Base-by-base conservation (phyloP, 768 basidiomycete genomes). In the Xanthoconium purpureum region DNA sequence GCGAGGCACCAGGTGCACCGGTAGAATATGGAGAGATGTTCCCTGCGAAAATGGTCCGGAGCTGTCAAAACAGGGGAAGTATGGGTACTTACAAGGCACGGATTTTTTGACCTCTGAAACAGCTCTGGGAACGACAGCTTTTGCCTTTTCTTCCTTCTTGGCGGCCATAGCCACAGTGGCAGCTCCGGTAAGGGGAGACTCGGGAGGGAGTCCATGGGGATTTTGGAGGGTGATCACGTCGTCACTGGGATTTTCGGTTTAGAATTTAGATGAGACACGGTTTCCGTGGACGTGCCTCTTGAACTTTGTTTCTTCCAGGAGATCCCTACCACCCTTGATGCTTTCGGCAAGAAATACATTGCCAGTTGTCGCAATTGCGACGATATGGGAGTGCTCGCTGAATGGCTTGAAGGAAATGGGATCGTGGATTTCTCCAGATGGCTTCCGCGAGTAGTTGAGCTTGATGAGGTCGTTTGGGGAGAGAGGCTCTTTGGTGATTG, bases 331-430 rank as follows among this genome's bases (percentile, higher is more conserved):
- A 20, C 87, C 89, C 66, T 87, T 92, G 56, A 94, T 77, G 63
- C 94, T 96, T 46, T 98, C 97, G 9, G 89, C 88, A 17, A 95
- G 79, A 71, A 90, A 98, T 14, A 98, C 94, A 68, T 97, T 97
- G 15, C 94, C 94, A 1, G 93, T 94, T 0, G 85, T 88, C 7
- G 87, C 86, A 62, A 97, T 85, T 40, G 91, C 90, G 37, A 94
- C 91, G 53, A 99, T 91, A 67, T 98, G 91, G 1, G 96, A 95
- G 70, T 98, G 96, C 59, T 96, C 89, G 67, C 82, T 94, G 80
- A 99, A 97, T 3, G 91, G 89, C 71, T 98, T 98, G 83, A 96
- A 99, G 4, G 94, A 93, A 43, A 99, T 94, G 1, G 97, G 97
- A 70, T 99, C 97, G 69, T 97, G 88, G 13, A 91, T 83, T 71